Evolutionary conservation across 192 early-diverging fungal genomes (phyloP), one percentile per base, ranked within the genome.

Genomic region (Lobulomyces angularis): DNA sequence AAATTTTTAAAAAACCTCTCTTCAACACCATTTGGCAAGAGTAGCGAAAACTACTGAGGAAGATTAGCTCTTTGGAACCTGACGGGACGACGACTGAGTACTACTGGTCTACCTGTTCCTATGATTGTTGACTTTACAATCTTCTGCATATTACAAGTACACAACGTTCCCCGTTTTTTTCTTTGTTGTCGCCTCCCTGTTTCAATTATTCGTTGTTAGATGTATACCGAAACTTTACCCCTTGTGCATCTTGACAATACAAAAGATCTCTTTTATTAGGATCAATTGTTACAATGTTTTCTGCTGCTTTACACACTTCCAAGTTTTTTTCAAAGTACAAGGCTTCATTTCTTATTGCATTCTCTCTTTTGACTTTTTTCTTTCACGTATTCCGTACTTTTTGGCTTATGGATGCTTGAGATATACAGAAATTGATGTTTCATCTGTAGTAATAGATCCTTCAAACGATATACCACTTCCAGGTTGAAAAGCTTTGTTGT

Each of bases 211-310:
- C 45, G 30, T 41, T 46, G 45, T 46, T 46, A 12, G 35, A 43
- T 8, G 45, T 46, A 19, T 46, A 46, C 6, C 45, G 37, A 23
- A 46, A 46, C 8, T 20, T 6, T 6, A 18, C 16, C 9, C 45
- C 45, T 6, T 5, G 20, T 6, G 9, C 17, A 23, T 46, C 45
- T 18, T 19, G 45, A 21, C 41, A 48, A 28, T 20, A 48, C 4
- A 48, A 27, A 8, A 48, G 14, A 20, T 48, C 46, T 5, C 46
- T 5, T 27, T 48, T 48, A 28, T 48, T 48, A 9, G 46, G 46
- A 19, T 48, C 46, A 12, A 14, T 22, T 11, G 31, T 42, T 5
- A 48, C 46, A 28, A 48, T 46, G 19, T 48, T 48, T 14, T 8
- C 42, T 48, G 46, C 46, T 8, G 8, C 6, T 17, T 24, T 5